phyloP scores from a whole-genome alignment of 2,329 filamentous ascomycete genomes.

The Paecilomyces dactylethromorphus region DNA sequence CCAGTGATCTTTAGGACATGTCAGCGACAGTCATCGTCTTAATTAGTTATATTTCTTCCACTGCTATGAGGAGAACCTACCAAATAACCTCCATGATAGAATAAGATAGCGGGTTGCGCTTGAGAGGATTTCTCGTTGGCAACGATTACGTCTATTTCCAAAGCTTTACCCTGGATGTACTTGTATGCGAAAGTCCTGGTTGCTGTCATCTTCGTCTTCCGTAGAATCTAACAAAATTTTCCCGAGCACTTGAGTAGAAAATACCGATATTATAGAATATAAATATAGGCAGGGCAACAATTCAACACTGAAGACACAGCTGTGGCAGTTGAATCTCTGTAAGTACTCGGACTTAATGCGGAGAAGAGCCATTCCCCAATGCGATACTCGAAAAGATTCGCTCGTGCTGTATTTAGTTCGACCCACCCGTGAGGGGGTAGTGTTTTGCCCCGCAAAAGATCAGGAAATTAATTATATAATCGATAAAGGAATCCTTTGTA shows the following conservation, averaged over 20 bases:
- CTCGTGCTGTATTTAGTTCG: background rate
- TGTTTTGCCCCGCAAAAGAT: background rate
- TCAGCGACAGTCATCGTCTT: background rate
- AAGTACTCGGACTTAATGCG: background rate
- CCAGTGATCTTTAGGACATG: constrained; percentile 1
- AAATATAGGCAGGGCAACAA: background rate
- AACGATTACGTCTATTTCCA: background rate
- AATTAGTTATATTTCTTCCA: background rate
- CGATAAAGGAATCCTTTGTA: no score
- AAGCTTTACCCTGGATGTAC: background rate
- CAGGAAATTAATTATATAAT: background rate
- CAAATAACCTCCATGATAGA: constrained; percentile 2
- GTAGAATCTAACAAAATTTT: background rate
- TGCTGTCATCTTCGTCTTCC: background rate
- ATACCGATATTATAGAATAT: background rate
- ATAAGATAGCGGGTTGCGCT: background rate
- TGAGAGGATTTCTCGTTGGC: background rate
- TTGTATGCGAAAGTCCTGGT: background rate
- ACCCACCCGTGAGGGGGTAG: background rate
- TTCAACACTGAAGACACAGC: background rate
- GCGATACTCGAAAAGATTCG: background rate
- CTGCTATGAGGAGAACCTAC: background rate
- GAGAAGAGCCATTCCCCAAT: background rate
- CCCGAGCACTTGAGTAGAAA: background rate
- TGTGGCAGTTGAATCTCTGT: background rate